Conservation (phyloP, 2,329 filamentous ascomycete genomes). For the Pseudogymnoascus sp. region DNA sequence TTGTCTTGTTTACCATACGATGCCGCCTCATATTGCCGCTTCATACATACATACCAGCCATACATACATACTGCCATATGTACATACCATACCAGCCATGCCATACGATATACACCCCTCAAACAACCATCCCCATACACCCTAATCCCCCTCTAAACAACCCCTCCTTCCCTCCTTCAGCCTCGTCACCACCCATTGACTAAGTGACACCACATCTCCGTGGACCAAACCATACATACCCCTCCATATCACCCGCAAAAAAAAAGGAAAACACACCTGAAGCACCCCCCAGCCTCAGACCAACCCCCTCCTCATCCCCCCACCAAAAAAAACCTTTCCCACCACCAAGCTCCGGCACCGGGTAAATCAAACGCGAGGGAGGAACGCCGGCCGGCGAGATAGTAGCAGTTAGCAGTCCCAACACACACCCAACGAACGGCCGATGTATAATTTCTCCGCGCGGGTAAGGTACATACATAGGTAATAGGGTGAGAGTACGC, state of each 20-base stretch:
- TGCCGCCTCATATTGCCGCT: neutral
- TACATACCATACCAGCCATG: neutral
- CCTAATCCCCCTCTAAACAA: neutral
- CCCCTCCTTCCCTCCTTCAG: neutral
- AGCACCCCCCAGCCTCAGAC: neutral
- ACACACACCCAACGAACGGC: no score
- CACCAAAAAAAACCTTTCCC: neutral
- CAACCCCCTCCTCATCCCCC: neutral
- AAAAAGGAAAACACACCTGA: neutral
- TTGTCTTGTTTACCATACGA: neutral
- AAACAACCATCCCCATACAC: neutral
- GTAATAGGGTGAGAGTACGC: no score
- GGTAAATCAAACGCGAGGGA: neutral
- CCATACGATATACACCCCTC: neutral
- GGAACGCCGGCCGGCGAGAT: neutral
- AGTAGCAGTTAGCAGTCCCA: no score
- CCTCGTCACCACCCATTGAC: neutral
- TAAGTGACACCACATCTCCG: neutral
- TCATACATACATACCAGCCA: neutral
- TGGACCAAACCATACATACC: neutral
- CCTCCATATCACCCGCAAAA: neutral
- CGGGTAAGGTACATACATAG: no score
- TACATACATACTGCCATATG: neutral
- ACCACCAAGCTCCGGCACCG: neutral
- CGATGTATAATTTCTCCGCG: neutral